Percentiles rank a stretch among this genome's conserved stretches.
Evolutionary conservation across 148 eudicot species (phyloP).

Genomic region (Camellia lanceoleosa): DNA sequence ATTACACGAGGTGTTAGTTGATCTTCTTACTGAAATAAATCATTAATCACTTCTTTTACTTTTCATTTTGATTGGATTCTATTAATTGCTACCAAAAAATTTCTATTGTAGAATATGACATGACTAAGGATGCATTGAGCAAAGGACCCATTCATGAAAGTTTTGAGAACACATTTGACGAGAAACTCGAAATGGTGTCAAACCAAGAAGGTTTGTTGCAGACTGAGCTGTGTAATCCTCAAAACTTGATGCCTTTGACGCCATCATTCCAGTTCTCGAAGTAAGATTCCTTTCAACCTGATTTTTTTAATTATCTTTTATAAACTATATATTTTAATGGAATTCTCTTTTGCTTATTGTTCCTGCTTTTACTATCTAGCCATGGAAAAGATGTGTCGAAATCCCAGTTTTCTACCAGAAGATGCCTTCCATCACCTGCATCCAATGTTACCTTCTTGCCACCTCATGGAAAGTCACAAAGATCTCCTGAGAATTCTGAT

Average conservation of each 20-base stretch:
- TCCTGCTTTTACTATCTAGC: constrained; percentile 18
- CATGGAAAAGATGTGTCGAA: constrained; percentile 33
- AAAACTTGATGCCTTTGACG: constrained; percentile 27
- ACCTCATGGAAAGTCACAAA: constrained; percentile 16
- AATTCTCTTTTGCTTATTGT: background rate
- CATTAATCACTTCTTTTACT: background rate
- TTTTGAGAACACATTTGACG: background rate
- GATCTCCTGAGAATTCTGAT: constrained; percentile 29
- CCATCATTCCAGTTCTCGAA: constrained; percentile 32
- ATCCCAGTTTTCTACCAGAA: constrained; percentile 34
- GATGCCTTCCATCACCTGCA: constrained; percentile 47
- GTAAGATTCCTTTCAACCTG: constrained; percentile 17
- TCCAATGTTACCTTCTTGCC: constrained; percentile 30
- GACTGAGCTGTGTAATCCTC: constrained; percentile 9
- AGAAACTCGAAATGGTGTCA: constrained; percentile 11
- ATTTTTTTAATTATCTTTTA: background rate
- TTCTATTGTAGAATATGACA: constrained; percentile 35
- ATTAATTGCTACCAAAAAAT: background rate
- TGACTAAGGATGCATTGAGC: constrained; percentile 27
- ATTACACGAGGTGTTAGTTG: background rate
- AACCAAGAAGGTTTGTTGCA: constrained; percentile 11
- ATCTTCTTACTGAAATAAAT: background rate
- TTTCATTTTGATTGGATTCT: background rate
- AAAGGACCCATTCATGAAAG: background rate
- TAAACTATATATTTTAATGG: background rate